A percentile compares a stretch with the other conserved stretches of the same genome.
Evolutionary conservation across 148 eudicot genomes (phyloP).

Genomic region (Simmondsia chinensis): DNA sequence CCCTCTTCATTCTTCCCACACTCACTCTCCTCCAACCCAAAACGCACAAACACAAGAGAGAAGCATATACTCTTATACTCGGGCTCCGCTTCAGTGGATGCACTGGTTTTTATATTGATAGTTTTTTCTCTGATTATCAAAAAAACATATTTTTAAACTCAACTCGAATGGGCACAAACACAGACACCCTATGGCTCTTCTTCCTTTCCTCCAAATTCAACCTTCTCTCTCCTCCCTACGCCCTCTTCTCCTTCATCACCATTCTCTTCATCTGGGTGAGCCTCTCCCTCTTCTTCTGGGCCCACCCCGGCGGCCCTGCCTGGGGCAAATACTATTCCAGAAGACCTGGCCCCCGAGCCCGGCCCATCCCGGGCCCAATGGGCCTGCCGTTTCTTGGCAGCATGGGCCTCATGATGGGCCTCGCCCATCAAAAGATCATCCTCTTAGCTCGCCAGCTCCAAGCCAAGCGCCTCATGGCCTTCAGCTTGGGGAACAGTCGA

Average conservation of each 20-base stretch:
- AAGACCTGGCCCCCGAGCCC: too few relatives aligned
- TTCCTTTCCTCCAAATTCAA: constrained; percentile 45
- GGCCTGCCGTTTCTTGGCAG: constrained; percentile 65
- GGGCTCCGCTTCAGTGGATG: too few relatives aligned
- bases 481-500: constrained; percentile 62
- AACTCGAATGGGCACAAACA: constrained; percentile 31
- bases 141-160: too few relatives aligned
- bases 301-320: constrained; percentile 71
- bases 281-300: constrained; percentile 48
- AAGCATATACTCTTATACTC: too few relatives aligned
- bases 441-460: constrained; percentile 16
- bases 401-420: constrained; percentile 46
- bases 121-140: too few relatives aligned
- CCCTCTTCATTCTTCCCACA: too few relatives aligned
- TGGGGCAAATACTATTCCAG: constrained; percentile 56
- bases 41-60: too few relatives aligned
- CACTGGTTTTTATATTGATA: too few relatives aligned
- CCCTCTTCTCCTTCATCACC: constrained; percentile 3
- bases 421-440: constrained; percentile 59
- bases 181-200: constrained; percentile 52
- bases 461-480: constrained; percentile 61
- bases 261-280: constrained; percentile 21
- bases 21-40: too few relatives aligned
- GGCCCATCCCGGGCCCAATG: constrained; percentile 47
- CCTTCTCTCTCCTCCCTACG: constrained; percentile 19